Base-by-base conservation (phyloP, 1,284 basidiomycete species). In the Fomitiporia mediterranea region DNA sequence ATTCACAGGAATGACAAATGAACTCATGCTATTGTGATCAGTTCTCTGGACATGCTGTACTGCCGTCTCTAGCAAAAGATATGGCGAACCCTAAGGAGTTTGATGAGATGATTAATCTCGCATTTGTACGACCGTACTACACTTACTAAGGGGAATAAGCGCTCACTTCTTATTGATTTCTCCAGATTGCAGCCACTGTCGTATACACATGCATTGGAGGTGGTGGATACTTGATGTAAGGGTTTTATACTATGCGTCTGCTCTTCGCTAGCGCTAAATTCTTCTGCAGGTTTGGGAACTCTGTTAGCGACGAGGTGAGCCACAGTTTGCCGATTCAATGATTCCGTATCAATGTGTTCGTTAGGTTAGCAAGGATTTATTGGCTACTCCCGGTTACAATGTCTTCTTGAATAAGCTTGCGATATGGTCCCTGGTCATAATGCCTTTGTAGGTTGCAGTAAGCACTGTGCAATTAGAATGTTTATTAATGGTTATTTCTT, bases 1-100 rank as follows among this genome's bases (percentile, higher is more conserved):
- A 7, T 5, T 1, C 9, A 34, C 15, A 8, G 6, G 30, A 46
- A 5, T 25, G 49, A 37, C 17, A n/a, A 27, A 13, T 51, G 23
- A n/a, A n/a, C 25, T 48, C n/a, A 40, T 9, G 11, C 19, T 19
- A 3, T 21, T 6, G 55, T 21, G 34, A 55, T 9, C 63, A 91
- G 79, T 96, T 98, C 65, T 87, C 93, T 4, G 94, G 94, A 0
- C 95, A 98, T 69, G 90, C 93, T 9, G 91, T 96, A 35, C 89
- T 98, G 50, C 95, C 95, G 4, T 91, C 89, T 7, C 70, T 98
- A 13, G 92, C 90, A 9, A 79, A 86, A 62, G 95, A 98, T 69
- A 98, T 98, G 94, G 73, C 75, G 52, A 83, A 94, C 63, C 94
- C 94, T 0, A 75, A 78, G 39, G 76, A 86, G 60, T 97, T 96